These are phyloP conservation scores for Henckelia pumila DNA, from an alignment of 257 asterid genomes.

Conservation along the genomic window DNA sequence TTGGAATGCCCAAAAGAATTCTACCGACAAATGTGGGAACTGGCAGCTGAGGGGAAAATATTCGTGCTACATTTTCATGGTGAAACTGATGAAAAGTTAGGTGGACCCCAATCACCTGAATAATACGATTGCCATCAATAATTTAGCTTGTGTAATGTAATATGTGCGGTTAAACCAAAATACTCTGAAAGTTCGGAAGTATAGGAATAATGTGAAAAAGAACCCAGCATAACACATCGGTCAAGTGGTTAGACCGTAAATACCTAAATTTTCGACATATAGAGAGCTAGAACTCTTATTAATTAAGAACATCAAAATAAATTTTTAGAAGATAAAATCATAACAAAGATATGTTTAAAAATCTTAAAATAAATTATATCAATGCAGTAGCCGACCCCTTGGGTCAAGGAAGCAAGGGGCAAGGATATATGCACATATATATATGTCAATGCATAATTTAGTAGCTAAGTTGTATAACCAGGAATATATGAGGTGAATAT, in stretches of 20 bases:
- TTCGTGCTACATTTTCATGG: conserved; percentile 68
- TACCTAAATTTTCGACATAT: not conserved
- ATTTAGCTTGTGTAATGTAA: not conserved
- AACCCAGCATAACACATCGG: not conserved
- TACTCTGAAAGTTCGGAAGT: not conserved
- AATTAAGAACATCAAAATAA: not conserved
- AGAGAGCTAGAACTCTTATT: not conserved
- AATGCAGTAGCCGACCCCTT: too few species aligned
- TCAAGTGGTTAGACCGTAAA: not conserved
- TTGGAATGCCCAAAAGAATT: conserved; percentile 78
- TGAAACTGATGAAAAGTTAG: conserved; percentile 90
- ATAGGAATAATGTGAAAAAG: not conserved
- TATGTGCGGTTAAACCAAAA: not conserved
- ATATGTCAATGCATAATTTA: too few species aligned
- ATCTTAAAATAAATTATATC: not conserved
- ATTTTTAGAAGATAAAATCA: too few species aligned
- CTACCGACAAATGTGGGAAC: conserved; percentile 57
- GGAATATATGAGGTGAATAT: too few species aligned
- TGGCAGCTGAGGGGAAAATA: conserved; percentile 63
- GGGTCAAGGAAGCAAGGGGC: too few species aligned
- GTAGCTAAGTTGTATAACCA: too few species aligned
- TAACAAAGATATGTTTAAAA: not conserved
- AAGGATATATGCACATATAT: too few species aligned
- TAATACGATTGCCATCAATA: conserved; percentile 20
- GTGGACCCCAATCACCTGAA: conserved; percentile 86